Base-by-base conservation (phyloP, 805 yeast genomes). In the Metschnikowia hibisci region DNA sequence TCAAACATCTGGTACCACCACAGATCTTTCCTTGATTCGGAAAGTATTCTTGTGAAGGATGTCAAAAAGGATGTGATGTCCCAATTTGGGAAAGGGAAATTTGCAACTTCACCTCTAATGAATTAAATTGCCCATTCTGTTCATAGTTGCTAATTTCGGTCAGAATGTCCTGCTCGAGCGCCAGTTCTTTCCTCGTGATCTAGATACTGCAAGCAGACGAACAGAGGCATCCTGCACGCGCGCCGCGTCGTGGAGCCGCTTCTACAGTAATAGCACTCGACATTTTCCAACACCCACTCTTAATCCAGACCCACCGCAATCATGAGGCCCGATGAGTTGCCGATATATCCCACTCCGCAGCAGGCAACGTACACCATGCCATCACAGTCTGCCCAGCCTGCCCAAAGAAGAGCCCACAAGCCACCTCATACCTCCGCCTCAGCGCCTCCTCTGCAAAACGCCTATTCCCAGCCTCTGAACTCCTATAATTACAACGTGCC, bases 271-370 rank as follows among this genome's bases (percentile, higher is more conserved):
- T 34, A 7, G 30, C 26, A 28, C 39, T 36, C 39, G 39, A 36
- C 40, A 20, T 30, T 37, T 13, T 37, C 33, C 12, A 5, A 15
- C 39, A 16, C 31, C 26, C 39, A 12, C 32, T 14, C 27, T 14
- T 16, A 11, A 16, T 9, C 25, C 22, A 26, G 13, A 13, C 16
- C 30, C 38, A 29, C 39, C 31, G 12, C 27, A 25, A 35, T 27
- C 32, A 53, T 53, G 56, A 43, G 42, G 34, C 41, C 56, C 13
- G 52, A 71, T 58, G 75, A 71, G 29, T 58, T 71, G 51, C 76
- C 76, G 16, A 53, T 61, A 54, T 69, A 67, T 51, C 76, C 75
- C 5, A 71, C 76, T 20, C 76, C 76, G 2, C 69, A 63, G 40
- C 74, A 71, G 56, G 73, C 72, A 6, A 58, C 71, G 5, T 50